These are phyloP conservation scores for Aspergillaceae sp. DNA, from an alignment of 2,329 filamentous ascomycete species.

Conservation along the genomic window DNA sequence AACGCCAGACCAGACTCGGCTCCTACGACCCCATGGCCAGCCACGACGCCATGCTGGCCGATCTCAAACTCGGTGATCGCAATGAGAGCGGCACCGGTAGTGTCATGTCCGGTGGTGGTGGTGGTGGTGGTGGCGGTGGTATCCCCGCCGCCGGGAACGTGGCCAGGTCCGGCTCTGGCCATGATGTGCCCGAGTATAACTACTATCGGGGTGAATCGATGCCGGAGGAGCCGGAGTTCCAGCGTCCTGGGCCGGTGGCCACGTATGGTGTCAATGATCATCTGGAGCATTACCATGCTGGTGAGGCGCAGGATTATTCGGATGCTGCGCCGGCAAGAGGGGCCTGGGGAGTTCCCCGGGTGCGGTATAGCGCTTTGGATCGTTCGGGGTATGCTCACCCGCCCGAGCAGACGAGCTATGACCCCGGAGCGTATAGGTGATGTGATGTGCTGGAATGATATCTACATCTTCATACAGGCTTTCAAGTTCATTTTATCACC, in stretches of 20 bases:
- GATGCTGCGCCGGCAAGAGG: constrained; percentile 16
- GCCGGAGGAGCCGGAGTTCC: too few relatives aligned
- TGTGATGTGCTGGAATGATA: too few relatives aligned
- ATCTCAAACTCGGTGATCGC: constrained; percentile 27
- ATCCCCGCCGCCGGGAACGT: too few relatives aligned
- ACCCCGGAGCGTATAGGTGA: constrained; percentile 25
- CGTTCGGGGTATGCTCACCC: constrained; percentile 18
- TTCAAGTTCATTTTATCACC: too few relatives aligned
- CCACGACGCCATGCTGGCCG: constrained; percentile 17
- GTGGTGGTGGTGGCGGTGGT: not conserved
- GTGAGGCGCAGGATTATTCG: constrained; percentile 21
- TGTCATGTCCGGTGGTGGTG: not conserved
- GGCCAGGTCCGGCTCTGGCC: too few relatives aligned
- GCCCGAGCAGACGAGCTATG: constrained; percentile 28
- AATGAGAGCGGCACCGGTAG: not conserved
- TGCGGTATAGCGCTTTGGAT: constrained; percentile 15
- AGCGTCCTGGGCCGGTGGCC: too few relatives aligned
- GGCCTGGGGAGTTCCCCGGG: constrained; percentile 10
- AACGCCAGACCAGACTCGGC: constrained; percentile 38
- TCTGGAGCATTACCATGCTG: constrained; percentile 15
- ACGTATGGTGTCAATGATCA: not conserved
- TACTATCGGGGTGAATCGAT: too few relatives aligned
- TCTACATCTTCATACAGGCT: too few relatives aligned
- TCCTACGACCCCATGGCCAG: constrained; percentile 41
- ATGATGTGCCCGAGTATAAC: too few relatives aligned